Base-by-base conservation (phyloP, 306 rosid species). In the Betula pendula region DNA sequence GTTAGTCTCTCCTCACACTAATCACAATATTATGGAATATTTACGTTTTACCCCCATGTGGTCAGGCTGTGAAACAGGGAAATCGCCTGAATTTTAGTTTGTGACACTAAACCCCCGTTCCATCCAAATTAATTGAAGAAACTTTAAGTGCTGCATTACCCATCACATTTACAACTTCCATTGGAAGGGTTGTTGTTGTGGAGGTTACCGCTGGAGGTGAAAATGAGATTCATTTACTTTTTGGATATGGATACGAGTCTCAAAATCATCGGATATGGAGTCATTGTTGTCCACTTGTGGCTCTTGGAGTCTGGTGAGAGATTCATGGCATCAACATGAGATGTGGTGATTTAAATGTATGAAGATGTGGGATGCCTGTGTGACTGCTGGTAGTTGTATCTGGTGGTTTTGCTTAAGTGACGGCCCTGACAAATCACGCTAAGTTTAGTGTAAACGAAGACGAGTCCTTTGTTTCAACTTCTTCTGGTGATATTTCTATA, bases 1-100 rank as follows among this genome's bases (percentile, higher is more conserved):
- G 98, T 95, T 80, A 83, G 90, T 81, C 80, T 88, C 66, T 86
- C 63, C 56, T 38, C 68, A 29, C 35, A 65, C 19, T 35, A 17
- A 33, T 38, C 47, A 65, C 8, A 62, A 62, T 15, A 6, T 62
- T 65, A 17, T 19, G 13, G 70, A 11, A 65, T 16, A 65, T 33
- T n/a, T 65, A 9, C 11, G 2, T 65, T 11, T 56, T 38, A 35
- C 25, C 6, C 7, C 20, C 20, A 16, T 31, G 24, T 62, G 22
- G 43, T 13, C 8, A 14, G 17, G 67, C 4, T 31, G 68, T 65
- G 38, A 65, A 8, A 38, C 27, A 19, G 6, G 8, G 48, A 35
- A 56, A 8, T 48, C 38, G 24, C 48, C 70, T 65, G 45, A 38
- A 65, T 10, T 65, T 65, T 62, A 29, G 12, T 62, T 62, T 31